Conservation (phyloP, 441 rosid genomes). For the Corymbia calophylla region DNA sequence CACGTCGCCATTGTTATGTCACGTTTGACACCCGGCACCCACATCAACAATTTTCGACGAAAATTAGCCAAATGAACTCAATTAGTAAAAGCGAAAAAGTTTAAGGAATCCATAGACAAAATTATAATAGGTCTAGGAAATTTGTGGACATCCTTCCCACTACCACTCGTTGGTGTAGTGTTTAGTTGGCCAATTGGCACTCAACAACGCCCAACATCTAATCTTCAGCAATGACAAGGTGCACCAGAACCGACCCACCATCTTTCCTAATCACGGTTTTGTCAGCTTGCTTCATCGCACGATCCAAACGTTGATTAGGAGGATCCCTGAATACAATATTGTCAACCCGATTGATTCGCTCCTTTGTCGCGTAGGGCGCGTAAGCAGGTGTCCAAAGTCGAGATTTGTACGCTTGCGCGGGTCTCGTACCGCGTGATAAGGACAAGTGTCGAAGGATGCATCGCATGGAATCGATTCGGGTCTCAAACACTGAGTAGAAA, state of each 20-base stretch:
- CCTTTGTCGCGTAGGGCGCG: background rate
- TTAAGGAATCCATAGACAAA: too few species aligned
- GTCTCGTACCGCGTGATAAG: background rate
- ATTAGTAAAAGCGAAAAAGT: too few species aligned
- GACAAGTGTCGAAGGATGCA: background rate
- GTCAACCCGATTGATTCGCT: background rate
- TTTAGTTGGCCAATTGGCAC: background rate
- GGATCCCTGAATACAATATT: background rate
- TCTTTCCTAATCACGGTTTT: background rate
- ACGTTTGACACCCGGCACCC: fast-evolving
- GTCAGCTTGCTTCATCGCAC: background rate
- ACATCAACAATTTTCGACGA: too few species aligned
- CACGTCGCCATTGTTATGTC: too few species aligned
- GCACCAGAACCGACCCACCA: background rate
- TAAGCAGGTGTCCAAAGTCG: background rate
- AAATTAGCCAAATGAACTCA: too few species aligned
- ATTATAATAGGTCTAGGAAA: fast-evolving
- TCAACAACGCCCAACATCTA: background rate
- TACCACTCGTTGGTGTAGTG: background rate
- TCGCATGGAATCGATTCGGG: background rate
- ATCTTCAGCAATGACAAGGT: background rate
- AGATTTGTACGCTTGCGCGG: background rate
- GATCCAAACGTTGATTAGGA: background rate
- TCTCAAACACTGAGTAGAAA: background rate
- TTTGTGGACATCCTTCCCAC: too few species aligned